Percentiles rank a stretch among this genome's conserved stretches.
phyloP scores from a whole-genome alignment of 2,329 filamentous ascomycete genomes.

The Tolypocladium capitatum region DNA sequence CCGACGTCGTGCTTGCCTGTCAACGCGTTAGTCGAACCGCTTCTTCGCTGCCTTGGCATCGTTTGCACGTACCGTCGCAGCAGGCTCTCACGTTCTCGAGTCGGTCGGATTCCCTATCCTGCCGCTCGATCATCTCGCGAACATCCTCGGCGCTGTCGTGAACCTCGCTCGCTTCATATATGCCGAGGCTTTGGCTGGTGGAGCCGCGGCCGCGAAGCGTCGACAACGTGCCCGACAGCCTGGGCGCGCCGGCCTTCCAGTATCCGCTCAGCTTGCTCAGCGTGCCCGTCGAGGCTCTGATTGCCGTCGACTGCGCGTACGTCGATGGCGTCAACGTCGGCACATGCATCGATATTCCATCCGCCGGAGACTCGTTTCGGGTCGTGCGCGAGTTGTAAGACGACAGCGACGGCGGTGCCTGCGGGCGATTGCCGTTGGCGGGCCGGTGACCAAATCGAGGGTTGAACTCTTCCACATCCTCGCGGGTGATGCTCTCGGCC shows the following conservation, averaged over 20 bases:
- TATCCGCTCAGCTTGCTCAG: conserved; percentile 48
- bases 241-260: conserved; percentile 35
- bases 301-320: conserved; percentile 19
- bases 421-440: conserved; percentile 30
- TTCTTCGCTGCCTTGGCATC: not conserved
- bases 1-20: conserved; percentile 64
- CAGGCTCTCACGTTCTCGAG: conserved; percentile 94
- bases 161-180: conserved; percentile 49
- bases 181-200: conserved; percentile 28
- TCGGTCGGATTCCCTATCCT: conserved; percentile 62
- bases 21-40: conserved; percentile 10
- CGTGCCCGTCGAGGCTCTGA: conserved; percentile 29
- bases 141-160: conserved; percentile 77
- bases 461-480: conserved; percentile 71
- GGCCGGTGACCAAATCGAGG: conserved; percentile 36
- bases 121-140: conserved; percentile 62
- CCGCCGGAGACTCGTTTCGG: conserved; percentile 48
- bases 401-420: conserved; percentile 52
- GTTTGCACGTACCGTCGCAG: conserved; percentile 67
- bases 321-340: conserved; percentile 43
- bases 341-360: conserved; percentile 35
- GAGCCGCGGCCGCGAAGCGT: conserved; percentile 40
- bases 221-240: conserved; percentile 35
- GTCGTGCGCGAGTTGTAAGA: conserved; percentile 69
- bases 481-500: conserved; percentile 42